These are phyloP conservation scores for Paracoccidioides lutzii DNA, from an alignment of 2,329 filamentous ascomycete species.

Conservation along the genomic window DNA sequence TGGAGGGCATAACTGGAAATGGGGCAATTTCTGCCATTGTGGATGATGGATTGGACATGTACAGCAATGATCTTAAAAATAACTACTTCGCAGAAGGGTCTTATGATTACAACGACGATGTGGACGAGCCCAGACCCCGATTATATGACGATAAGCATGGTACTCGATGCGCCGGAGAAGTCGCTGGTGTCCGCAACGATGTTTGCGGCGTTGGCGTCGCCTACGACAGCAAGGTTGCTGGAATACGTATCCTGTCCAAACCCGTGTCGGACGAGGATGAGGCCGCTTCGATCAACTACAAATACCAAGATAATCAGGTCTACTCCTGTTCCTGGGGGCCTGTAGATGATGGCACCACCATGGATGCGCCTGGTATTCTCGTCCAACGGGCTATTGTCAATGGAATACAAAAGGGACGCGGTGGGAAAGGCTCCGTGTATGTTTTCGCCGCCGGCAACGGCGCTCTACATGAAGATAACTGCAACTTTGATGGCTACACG, in stretches of 20 bases:
- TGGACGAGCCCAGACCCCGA: constrained; percentile 64
- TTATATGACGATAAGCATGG: constrained; percentile 79
- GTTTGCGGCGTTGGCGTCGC: constrained; percentile 93
- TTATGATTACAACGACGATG: constrained; percentile 88
- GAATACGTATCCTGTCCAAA: constrained; percentile 83
- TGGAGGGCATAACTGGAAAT: constrained; percentile 77
- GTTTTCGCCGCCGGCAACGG: constrained; percentile 97
- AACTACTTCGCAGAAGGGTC: constrained; percentile 93
- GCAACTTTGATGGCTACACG: constrained; percentile 98
- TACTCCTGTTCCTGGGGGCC: constrained; percentile 99
- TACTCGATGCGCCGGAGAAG: constrained; percentile 87
- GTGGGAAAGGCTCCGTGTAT: constrained; percentile 75
- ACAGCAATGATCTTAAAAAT: constrained; percentile 78
- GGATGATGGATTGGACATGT: constrained; percentile 91
- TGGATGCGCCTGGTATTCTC: constrained; percentile 84
- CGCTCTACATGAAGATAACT: constrained; percentile 77
- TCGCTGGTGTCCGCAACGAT: constrained; percentile 81
- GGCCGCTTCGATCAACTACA: constrained; percentile 83
- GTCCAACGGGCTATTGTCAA: constrained; percentile 87
- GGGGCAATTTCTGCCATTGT: constrained; percentile 87
- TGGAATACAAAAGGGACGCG: constrained; percentile 75
- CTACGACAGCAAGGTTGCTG: constrained; percentile 80
- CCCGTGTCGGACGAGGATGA: constrained; percentile 87
- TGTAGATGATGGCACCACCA: constrained; percentile 80
- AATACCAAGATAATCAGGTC: constrained; percentile 81